phyloP scores from a whole-genome alignment of 1,139 yeast genomes.

The Hyphopichia khmerensis region DNA sequence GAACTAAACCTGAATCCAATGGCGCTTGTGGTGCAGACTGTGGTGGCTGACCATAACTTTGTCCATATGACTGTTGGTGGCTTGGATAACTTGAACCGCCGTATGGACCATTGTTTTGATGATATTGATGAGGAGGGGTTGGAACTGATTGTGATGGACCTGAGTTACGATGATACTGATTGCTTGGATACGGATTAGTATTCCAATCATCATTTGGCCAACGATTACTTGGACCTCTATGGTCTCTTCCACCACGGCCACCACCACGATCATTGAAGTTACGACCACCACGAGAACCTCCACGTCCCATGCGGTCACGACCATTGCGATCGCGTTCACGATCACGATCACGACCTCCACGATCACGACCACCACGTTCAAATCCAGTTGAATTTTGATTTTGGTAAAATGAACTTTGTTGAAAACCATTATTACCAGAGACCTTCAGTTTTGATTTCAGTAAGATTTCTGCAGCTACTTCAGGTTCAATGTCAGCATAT shows the following conservation, averaged over 20 bases:
- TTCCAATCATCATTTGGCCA: neutral
- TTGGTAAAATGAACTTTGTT: neutral
- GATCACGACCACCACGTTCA: slow-evolving; percentile 6
- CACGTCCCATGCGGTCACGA: slow-evolving; percentile 5
- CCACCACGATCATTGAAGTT: slow-evolving; percentile 5
- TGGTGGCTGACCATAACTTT: slow-evolving; percentile 7
- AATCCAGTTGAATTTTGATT: neutral
- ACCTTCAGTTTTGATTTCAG: slow-evolving; percentile 24
- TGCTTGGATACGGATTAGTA: neutral
- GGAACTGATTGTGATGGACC: neutral
- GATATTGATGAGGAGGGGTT: neutral
- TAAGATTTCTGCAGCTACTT: slow-evolving; percentile 58
- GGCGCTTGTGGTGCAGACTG: slow-evolving; percentile 3
- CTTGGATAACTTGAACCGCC: neutral
- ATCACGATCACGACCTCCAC: slow-evolving; percentile 8
- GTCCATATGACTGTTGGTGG: slow-evolving; percentile 6
- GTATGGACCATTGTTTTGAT: neutral
- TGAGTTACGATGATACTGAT: slow-evolving; percentile 1
- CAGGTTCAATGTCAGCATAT: slow-evolving; percentile 64
- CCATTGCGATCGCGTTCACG: slow-evolving; percentile 7
- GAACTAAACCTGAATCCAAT: slow-evolving; percentile 15
- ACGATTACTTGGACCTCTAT: slow-evolving; percentile 2
- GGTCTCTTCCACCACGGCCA: slow-evolving; percentile 7
- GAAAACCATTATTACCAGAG: slow-evolving; percentile 4
- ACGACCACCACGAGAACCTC: slow-evolving; percentile 6